Evolutionary conservation across 352 stramenopile genomes (phyloP), one percentile per base, ranked within the genome.

Genomic region (Globisporangium cystogenes): DNA sequence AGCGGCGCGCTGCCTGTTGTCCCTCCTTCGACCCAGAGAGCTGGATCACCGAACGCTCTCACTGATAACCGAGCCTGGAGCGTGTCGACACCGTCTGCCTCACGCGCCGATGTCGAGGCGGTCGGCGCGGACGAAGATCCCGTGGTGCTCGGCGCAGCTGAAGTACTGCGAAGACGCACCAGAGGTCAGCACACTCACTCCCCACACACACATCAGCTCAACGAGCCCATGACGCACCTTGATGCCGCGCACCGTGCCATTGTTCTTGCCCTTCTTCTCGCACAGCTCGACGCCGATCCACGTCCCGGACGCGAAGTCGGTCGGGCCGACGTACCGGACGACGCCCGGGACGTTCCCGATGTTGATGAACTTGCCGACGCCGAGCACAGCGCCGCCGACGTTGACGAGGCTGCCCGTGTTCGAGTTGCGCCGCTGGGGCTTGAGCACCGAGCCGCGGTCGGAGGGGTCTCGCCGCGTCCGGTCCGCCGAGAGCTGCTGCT

Each of bases 251-350:
- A 92, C 74, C 0, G 60, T 76, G 21, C 81, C 81, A 49, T 76
- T 75, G 64, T 88, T 72, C 46, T 87, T 86, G 48, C 81, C 81
- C 36, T 82, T 76, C 51, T 67, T 55, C 44, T 85, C 64, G 23
- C 59, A 68, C 6, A 90, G 65, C 52, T 88, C 78, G n/a, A 92
- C 76, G 20, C 81, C 81, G 42, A 89, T 69, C 81, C 81, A 92
- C n/a, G 63, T 73, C 18, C 74, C 81, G 0, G 64, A 60, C 6
- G 76, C 79, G 23, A 92, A 90, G 12, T 69, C 62, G 15, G 75
- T 85, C 0, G 74, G 71, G 1, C 81, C 81, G 44, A 92, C 79
- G 55, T 80, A 89, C 1, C 74, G 74, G 33, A 92, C 77, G 21
- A 87, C 68, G 10, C 78, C 81, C 18, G 70, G 64, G n/a, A 82